Evolutionary conservation across 805 yeast genomes (phyloP).

Genomic region (Myxozyma geophila): DNA sequence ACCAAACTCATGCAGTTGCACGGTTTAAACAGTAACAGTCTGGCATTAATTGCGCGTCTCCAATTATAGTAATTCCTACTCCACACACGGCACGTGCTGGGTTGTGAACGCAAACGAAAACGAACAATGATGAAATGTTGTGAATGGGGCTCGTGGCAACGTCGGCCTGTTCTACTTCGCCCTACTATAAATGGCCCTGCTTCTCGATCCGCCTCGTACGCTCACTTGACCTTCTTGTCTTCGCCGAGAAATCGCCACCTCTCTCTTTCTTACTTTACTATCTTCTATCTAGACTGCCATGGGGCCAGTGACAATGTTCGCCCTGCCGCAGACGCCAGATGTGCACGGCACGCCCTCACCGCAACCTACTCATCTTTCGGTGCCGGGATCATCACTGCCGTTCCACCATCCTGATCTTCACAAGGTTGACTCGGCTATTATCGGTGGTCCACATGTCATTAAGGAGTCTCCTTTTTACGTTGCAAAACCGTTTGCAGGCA

Average conservation of each 20-base stretch:
- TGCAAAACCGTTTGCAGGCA: constrained; percentile 75
- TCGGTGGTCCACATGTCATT: constrained; percentile 20
- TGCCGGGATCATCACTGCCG: constrained; percentile 18
- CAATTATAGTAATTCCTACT: too few relatives aligned
- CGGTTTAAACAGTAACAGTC: too few relatives aligned
- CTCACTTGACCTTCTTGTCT: not conserved
- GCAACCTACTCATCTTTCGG: constrained; percentile 31
- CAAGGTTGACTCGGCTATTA: not conserved
- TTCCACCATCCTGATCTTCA: constrained; percentile 1
- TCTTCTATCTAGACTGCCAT: not conserved
- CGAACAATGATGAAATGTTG: too few relatives aligned
- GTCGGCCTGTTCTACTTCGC: too few relatives aligned
- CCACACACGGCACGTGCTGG: too few relatives aligned
- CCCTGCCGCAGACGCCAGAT: constrained; percentile 15
- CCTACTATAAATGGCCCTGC: not conserved
- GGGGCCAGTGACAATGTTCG: not conserved
- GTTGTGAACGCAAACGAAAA: not conserved
- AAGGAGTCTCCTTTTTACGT: constrained; percentile 52
- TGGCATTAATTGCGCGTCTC: too few relatives aligned
- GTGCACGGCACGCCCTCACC: constrained; percentile 26
- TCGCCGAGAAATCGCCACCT: not conserved
- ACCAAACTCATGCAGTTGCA: too few relatives aligned
- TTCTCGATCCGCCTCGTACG: not conserved
- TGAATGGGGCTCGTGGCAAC: not conserved
- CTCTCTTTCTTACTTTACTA: not conserved